Conservation (phyloP, 2,329 filamentous ascomycete genomes). For the Talaromyces amestolkiae region DNA sequence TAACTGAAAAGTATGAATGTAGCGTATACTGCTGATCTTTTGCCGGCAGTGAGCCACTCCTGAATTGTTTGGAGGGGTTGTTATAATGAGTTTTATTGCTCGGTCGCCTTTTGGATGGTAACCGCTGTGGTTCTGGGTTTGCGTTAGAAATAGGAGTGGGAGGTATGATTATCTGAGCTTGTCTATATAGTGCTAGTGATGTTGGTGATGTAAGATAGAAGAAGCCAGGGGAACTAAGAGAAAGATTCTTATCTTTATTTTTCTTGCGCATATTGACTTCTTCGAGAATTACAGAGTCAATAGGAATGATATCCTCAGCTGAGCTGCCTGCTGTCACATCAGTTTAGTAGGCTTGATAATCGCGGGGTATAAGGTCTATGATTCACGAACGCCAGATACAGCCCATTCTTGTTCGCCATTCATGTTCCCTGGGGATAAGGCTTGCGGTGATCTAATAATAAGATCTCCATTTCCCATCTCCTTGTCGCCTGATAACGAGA, state of each 20-base stretch:
- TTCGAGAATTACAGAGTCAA: constrained; percentile 1
- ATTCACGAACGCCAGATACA: background rate
- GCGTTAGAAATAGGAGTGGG: too few relatives aligned
- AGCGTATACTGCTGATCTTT: background rate
- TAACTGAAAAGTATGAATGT: background rate
- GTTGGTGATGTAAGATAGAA: background rate
- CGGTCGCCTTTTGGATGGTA: background rate
- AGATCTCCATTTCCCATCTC: background rate
- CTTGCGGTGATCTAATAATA: background rate
- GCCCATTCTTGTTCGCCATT: background rate
- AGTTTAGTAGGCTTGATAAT: background rate
- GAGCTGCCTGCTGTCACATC: background rate
- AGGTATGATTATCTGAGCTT: too few relatives aligned
- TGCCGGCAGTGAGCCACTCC: background rate
- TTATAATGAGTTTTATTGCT: background rate
- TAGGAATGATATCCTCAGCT: background rate
- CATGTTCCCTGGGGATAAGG: background rate
- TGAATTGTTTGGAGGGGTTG: background rate
- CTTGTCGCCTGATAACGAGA: background rate
- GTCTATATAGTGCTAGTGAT: background rate
- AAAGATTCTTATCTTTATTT: constrained; percentile 3
- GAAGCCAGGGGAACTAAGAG: background rate
- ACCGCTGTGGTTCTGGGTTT: background rate
- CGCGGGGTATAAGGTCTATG: background rate
- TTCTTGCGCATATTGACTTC: background rate